Evolutionary conservation across 1,284 basidiomycete genomes (phyloP), one percentile per base, ranked within the genome.

Genomic region (Ganoderma resinaceum): DNA sequence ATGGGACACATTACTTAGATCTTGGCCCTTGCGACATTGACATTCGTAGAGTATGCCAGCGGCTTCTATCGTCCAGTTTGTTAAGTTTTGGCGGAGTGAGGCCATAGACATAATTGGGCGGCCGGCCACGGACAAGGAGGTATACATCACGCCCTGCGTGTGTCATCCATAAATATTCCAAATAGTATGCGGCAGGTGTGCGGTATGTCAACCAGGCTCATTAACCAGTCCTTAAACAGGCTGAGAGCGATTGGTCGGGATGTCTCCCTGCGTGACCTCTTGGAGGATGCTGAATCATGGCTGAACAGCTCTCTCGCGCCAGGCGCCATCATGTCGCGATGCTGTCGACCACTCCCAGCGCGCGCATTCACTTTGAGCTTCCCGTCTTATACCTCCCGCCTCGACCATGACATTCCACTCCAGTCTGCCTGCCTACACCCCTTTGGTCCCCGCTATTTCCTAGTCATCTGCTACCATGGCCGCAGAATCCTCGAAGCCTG

Each of bases 221-320:
- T 60, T 26, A 49, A 58, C 46, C 26, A 29, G 42, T 40, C 23
- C 14, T 14, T 62, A 66, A 74, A 71, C 63, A 31, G 65, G 38
- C 37, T 35, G 1, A 2, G 38, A 62, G 49, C 70, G 66, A 76
- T 75, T 76, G 73, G 75, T 49, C 57, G 63, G 18, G 18, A 14
- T 61, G 29, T 23, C 49, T 23, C 20, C 37, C 40, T 63, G 72
- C 69, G 66, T 72, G 71, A 72, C 71, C 55, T 57, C 35, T 65
- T 43, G 58, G 53, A 42, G 60, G 35, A 26, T 70, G 71, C 71
- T 73, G 72, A 73, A 69, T 73, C 72, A 73, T 68, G 62, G n/a
- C 61, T 35, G 29, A 46, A 26, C 46, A 53, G 52, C 29, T 55
- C 16, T 31, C 29, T 23, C 31, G 52, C 31, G 52, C 61, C 42